These are phyloP conservation scores for Metarhizium album DNA, from an alignment of 2,329 filamentous ascomycete species.

Conservation along the genomic window DNA sequence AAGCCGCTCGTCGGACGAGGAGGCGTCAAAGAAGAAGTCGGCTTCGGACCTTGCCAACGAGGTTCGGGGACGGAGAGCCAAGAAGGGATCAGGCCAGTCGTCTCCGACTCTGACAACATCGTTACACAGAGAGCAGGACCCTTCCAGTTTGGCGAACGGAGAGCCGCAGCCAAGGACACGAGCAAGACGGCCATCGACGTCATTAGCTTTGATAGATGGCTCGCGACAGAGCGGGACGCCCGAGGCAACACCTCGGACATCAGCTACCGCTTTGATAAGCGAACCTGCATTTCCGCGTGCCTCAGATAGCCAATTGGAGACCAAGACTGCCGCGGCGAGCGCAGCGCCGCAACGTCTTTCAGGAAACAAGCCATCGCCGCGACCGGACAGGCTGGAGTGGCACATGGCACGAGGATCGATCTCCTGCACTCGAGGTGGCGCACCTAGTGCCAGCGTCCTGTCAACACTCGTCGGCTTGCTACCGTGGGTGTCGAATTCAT, in stretches of 20 bases:
- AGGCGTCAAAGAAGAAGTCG: conserved; percentile 47
- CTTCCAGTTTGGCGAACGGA: conserved; percentile 12
- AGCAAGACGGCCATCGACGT: conserved; percentile 19
- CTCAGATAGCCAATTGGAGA: conserved; percentile 39
- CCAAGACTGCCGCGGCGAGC: conserved; percentile 25
- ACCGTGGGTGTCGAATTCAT: conserved; percentile 26
- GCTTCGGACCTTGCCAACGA: conserved; percentile 45
- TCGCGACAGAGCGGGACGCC: conserved; percentile 22
- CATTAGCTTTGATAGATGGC: conserved; percentile 27
- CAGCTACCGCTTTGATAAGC: conserved; percentile 36
- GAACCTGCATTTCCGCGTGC: conserved; percentile 47
- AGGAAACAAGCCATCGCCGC: conserved; percentile 5
- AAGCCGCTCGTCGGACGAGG: conserved; percentile 53
- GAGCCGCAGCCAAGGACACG: conserved; percentile 11
- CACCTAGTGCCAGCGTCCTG: conserved; percentile 21
- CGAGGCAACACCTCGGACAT: conserved; percentile 21
- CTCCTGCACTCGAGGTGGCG: conserved; percentile 13
- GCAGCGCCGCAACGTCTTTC: conserved; percentile 12
- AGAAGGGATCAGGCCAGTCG: conserved; percentile 24
- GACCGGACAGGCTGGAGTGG: conserved; percentile 16
- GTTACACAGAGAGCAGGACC: conserved; percentile 18
- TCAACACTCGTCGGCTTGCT: conserved; percentile 35
- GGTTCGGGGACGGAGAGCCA: conserved; percentile 37
- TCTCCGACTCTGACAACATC: conserved; percentile 22
- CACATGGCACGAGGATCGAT: conserved; percentile 18